Base-by-base conservation (phyloP, 257 asterid genomes). In the Solanum okadae region DNA sequence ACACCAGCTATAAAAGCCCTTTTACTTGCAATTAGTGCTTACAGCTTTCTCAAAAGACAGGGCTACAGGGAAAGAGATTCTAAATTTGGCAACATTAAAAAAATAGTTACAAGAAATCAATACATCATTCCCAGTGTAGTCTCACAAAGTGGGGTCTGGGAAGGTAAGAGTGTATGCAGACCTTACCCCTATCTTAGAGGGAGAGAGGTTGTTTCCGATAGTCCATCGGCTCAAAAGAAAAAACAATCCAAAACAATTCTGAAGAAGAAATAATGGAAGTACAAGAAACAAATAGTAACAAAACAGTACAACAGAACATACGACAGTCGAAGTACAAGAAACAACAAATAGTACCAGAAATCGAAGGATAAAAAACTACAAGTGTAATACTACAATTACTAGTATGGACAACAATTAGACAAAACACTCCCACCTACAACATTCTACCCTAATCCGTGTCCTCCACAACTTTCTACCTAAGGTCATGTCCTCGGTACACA, bases 1-100 rank as follows among this genome's bases (percentile, higher is more conserved):
- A 95, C 91, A 40, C 98, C 98, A 89, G 98, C 98, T 87, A 96
- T 94, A 91, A 95, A 96, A 81, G 98, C 98, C 90, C 94, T 91
- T 92, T 95, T 95, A 70, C 98, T 98, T 90, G 88, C 46, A 40
- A 84, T 79, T 37, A 89, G 20, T 38, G 67, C 71, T 37, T 23
- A 75, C 33, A 75, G 31, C 22, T 11, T 37, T 37, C 83, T 75
- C 83, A 75, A 75, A 75, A 37, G 33, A 13, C 5, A 20, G 46
- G 29, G 16, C 79, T 72, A 18, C 8, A 33, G 14, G 15, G 40
- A 33, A 7, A 71, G 79, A 33, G 79, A 72, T 35, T 34, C 49
- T 10, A 73, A 35, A 35, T 73, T 35, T 73, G 82, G 18, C 13
- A 10, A 86, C 73, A 86, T 83, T 22, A 23, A 38, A n/a, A 16